Conservation (phyloP, 805 yeast species). For the Hanseniaspora jakobsenii region DNA sequence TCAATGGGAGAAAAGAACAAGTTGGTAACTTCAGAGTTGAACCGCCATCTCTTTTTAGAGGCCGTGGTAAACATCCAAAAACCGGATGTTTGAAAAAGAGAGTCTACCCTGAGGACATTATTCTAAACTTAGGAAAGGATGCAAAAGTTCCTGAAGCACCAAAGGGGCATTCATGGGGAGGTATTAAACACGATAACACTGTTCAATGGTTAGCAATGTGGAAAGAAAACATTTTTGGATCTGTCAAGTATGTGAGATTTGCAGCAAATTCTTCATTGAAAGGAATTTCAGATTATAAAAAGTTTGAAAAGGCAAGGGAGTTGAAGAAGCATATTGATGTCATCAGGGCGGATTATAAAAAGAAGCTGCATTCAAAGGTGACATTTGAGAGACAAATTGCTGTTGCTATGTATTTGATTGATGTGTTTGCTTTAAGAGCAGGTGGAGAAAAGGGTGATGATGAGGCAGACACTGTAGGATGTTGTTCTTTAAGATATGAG, state of each 20-base stretch:
- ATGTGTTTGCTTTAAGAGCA: constrained; percentile 87
- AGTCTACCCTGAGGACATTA: constrained; percentile 80
- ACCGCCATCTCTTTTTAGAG: constrained; percentile 92
- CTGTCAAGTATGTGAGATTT: constrained; percentile 77
- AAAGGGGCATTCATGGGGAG: constrained; percentile 82
- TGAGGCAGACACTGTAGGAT: constrained; percentile 96
- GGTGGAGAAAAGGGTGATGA: constrained; percentile 97
- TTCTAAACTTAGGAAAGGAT: constrained; percentile 64
- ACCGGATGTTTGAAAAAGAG: constrained; percentile 84
- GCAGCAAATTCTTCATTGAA: constrained; percentile 84
- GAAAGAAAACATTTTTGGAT: constrained; percentile 81
- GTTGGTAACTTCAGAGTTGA: constrained; percentile 91
- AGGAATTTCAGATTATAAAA: constrained; percentile 81
- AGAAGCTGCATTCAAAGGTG: constrained; percentile 54
- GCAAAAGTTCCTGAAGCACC: constrained; percentile 74
- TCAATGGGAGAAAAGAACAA: constrained; percentile 81
- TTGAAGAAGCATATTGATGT: constrained; percentile 57
- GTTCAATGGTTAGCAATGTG: constrained; percentile 96
- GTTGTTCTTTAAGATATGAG: constrained; percentile 86
- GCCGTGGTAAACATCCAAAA: constrained; percentile 94
- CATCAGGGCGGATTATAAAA: constrained; percentile 64
- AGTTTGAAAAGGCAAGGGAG: constrained; percentile 87
- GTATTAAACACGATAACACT: constrained; percentile 71
- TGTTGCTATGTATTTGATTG: constrained; percentile 85
- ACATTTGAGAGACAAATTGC: constrained; percentile 89